Conservation (phyloP, 169 alveolate species). For the Plasmodium gallinaceum region DNA sequence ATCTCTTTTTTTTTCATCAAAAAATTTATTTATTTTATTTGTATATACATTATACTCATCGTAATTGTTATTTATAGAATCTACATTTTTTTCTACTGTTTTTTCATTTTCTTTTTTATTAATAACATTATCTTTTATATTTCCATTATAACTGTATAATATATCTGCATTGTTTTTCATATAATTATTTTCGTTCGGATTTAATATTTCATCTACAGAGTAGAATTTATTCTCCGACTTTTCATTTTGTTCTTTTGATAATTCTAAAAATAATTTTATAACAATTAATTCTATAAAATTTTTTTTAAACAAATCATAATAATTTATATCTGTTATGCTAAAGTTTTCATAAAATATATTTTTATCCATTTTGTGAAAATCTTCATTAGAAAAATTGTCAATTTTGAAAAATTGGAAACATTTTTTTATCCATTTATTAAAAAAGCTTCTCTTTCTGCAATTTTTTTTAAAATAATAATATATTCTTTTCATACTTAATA, state of each 20-base stretch:
- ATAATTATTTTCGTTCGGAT: neutral
- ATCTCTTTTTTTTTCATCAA: neutral
- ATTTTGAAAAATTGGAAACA: constrained; percentile 34
- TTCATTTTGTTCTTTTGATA: constrained; percentile 12
- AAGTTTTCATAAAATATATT: constrained; percentile 40
- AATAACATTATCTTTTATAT: neutral
- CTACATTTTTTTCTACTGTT: neutral
- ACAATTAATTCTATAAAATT: constrained; percentile 34
- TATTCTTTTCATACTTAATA: constrained; percentile 47
- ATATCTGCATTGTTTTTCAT: neutral
- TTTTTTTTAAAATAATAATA: constrained; percentile 62
- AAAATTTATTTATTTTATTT: neutral
- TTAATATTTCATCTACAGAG: neutral
- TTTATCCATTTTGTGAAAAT: constrained; percentile 27
- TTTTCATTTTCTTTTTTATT: neutral
- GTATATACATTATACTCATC: neutral
- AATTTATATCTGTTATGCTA: constrained; percentile 14
- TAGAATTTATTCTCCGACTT: neutral
- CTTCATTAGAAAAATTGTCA: constrained; percentile 1
- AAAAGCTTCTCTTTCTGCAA: constrained; percentile 26
- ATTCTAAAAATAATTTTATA: constrained; percentile 38
- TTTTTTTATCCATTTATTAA: constrained; percentile 33
- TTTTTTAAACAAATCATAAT: constrained; percentile 38
- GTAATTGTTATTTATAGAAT: neutral
- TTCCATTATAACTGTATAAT: neutral